phyloP scores from a whole-genome alignment of 148 eudicot species.

The Diospyros lotus region DNA sequence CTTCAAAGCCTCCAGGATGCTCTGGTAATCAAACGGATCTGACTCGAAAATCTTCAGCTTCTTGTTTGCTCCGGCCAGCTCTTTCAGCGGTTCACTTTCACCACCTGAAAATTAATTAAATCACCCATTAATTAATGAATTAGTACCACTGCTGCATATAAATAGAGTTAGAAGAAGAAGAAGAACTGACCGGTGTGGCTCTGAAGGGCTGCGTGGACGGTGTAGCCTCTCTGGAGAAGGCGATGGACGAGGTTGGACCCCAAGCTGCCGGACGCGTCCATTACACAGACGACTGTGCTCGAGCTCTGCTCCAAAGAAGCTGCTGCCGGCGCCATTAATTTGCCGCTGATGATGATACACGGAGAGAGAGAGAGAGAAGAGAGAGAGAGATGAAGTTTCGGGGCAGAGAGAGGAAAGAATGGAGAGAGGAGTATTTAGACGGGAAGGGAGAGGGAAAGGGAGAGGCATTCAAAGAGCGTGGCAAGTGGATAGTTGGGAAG shows the following conservation, averaged over 20 bases:
- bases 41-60: constrained; percentile 50
- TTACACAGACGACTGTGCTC: constrained; percentile 56
- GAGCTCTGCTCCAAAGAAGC: constrained; percentile 17
- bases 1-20: constrained; percentile 63
- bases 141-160: background rate
- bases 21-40: constrained; percentile 79
- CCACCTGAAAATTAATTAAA: constrained; percentile 21
- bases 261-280: constrained; percentile 75
- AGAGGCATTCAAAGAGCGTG: constrained; percentile 53
- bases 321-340: constrained; percentile 28
- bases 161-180: background rate
- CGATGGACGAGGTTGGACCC: constrained; percentile 58
- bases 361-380: background rate
- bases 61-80: constrained; percentile 11
- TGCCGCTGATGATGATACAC: background rate
- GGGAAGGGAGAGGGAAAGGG: background rate
- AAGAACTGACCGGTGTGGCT: constrained; percentile 7
- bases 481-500: constrained; percentile 14
- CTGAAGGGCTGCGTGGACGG: constrained; percentile 68
- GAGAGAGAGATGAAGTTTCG: background rate
- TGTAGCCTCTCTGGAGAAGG: constrained; percentile 63
- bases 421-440: constrained; percentile 4
- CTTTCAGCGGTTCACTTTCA: constrained; percentile 9
- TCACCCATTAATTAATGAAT: background rate
- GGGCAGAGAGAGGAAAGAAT: too few species aligned